Conservation (phyloP, 164 flowering plant genomes). For the Dillenia turbinata region DNA sequence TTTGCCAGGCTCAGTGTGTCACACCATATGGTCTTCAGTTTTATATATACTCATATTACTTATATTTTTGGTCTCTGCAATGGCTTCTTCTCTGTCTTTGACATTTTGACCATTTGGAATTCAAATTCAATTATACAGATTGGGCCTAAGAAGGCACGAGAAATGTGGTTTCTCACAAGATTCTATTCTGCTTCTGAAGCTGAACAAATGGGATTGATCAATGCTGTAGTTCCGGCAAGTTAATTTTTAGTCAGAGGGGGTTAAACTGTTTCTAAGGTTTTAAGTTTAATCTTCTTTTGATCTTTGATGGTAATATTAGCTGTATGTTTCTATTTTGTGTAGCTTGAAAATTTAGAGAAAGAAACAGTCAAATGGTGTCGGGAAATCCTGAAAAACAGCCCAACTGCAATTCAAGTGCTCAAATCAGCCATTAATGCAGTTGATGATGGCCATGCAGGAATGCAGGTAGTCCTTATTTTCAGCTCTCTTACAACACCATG, state of each 20-base stretch:
- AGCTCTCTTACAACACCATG: too few species aligned
- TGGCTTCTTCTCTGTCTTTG: too few species aligned
- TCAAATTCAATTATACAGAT: slow-evolving; percentile 35
- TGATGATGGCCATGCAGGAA: slow-evolving; percentile 98
- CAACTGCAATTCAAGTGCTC: slow-evolving; percentile 82
- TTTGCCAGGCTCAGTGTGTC: too few species aligned
- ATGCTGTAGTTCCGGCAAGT: slow-evolving; percentile 89
- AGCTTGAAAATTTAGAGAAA: slow-evolving; percentile 74
- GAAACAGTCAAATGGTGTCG: slow-evolving; percentile 95
- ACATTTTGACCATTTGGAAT: too few species aligned
- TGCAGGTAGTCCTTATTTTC: slow-evolving; percentile 50
- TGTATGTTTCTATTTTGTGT: slow-evolving; percentile 5
- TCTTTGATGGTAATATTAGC: background rate
- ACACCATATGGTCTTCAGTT: too few species aligned
- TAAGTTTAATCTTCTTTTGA: background rate
- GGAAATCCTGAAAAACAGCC: slow-evolving; percentile 87
- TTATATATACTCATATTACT: background rate
- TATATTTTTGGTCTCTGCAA: too few species aligned
- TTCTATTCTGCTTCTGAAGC: slow-evolving; percentile 85
- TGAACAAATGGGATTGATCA: slow-evolving; percentile 95
- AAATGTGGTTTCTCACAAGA: slow-evolving; percentile 91
- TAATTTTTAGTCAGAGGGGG: background rate
- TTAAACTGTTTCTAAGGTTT: background rate
- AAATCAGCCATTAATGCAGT: slow-evolving; percentile 91
- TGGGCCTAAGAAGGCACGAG: slow-evolving; percentile 95